These are phyloP conservation scores for Tolypocladium guangdongense DNA, from an alignment of 2,329 filamentous ascomycete genomes.

Conservation along the genomic window DNA sequence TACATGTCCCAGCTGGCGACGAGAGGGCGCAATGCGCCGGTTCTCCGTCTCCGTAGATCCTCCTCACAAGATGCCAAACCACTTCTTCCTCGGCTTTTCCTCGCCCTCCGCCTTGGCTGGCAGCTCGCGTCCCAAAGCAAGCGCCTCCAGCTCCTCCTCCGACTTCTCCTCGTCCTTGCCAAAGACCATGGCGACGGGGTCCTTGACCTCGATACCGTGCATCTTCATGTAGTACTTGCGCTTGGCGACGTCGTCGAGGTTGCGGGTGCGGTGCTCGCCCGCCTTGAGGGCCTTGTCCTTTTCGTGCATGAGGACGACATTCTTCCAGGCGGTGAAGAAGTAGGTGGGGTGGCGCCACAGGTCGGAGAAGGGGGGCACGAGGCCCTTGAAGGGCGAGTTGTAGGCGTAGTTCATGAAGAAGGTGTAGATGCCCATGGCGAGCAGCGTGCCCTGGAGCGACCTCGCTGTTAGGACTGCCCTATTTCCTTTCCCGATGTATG, in stretches of 20 bases:
- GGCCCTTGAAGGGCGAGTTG: constrained; percentile 68
- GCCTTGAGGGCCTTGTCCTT: constrained; percentile 59
- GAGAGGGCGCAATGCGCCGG: not conserved
- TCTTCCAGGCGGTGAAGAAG: constrained; percentile 52
- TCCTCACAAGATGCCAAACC: constrained; percentile 68
- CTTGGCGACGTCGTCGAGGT: constrained; percentile 80
- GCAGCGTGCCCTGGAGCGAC: constrained; percentile 46
- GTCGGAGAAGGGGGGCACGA: constrained; percentile 62
- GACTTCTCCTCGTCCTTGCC: constrained; percentile 24
- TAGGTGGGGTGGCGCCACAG: constrained; percentile 59
- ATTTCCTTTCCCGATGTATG: not conserved
- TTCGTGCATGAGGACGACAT: constrained; percentile 69
- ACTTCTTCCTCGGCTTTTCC: constrained; percentile 53
- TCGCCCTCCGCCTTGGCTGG: constrained; percentile 13
- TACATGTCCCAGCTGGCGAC: not conserved
- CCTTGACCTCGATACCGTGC: constrained; percentile 63
- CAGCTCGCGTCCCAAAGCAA: constrained; percentile 24
- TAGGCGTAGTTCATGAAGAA: constrained; percentile 69
- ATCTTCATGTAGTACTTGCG: constrained; percentile 74
- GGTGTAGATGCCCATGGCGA: constrained; percentile 58
- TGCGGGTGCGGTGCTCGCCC: constrained; percentile 58
- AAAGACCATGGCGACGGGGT: constrained; percentile 38
- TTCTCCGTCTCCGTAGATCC: not conserved
- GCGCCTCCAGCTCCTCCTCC: constrained; percentile 24
- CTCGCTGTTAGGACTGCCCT: not conserved